Evolutionary conservation across 345 rosid genomes (phyloP).

Genomic region (Rhodamnia argentea): DNA sequence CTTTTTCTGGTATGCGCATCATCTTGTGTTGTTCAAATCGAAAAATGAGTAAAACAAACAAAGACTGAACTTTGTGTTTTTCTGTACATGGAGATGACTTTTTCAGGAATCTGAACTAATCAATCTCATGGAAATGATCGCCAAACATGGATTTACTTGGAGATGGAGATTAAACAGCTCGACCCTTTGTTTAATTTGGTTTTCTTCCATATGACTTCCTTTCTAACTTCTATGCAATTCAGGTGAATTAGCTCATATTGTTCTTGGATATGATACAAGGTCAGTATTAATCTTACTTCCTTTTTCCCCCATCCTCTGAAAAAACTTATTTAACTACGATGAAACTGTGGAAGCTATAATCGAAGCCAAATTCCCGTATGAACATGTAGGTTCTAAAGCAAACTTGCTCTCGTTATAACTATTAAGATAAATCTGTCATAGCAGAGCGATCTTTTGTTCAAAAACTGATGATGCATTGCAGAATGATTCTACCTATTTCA

Average conservation of each 20-base stretch:
- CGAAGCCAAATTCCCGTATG: not conserved
- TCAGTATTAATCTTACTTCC: not conserved
- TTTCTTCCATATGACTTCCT: not conserved
- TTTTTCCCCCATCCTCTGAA: not conserved
- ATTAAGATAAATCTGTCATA: not conserved
- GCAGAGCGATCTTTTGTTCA: not conserved
- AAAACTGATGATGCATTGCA: constrained; percentile 2
- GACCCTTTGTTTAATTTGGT: not conserved
- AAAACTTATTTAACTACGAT: not conserved
- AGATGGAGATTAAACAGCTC: not conserved
- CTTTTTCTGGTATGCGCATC: not conserved
- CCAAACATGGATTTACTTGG: not conserved
- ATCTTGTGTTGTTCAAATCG: not conserved
- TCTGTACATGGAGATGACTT: not conserved
- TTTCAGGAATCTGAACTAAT: not conserved
- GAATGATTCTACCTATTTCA: constrained; percentile 64
- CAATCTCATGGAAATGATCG: not conserved
- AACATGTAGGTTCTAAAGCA: not conserved
- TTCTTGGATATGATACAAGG: constrained; percentile 57
- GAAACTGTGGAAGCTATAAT: not conserved
- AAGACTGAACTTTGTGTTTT: not conserved
- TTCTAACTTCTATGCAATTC: not conserved
- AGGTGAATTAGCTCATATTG: constrained; percentile 45
- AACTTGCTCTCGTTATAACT: not conserved
- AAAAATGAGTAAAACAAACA: not conserved